Percentiles rank a stretch among this genome's conserved stretches.
Conservation (phyloP, 495 filamentous ascomycete genomes). For the Podospora fimiseda region DNA sequence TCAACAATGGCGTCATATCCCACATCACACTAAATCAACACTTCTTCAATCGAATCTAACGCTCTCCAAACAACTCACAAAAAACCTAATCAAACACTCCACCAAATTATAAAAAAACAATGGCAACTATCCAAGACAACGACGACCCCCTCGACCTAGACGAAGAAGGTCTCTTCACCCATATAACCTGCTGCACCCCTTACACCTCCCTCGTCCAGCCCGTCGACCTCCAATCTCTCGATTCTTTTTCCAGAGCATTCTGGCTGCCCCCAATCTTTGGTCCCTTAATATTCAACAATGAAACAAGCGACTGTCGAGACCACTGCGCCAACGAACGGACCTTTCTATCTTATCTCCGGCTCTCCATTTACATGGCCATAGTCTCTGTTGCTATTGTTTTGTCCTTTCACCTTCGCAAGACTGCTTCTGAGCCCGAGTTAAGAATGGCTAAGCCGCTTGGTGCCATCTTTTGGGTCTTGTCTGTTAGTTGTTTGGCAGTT, state of each 20-base stretch:
- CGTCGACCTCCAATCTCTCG: neutral
- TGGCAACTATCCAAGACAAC: neutral
- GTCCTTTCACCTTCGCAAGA: conserved; percentile 80
- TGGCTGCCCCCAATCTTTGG: conserved; percentile 64
- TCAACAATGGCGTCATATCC: conserved; percentile 1
- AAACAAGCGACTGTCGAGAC: conserved; percentile 77
- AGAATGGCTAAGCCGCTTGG: conserved; percentile 78
- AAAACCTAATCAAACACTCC: no score
- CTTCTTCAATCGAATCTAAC: neutral
- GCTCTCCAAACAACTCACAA: neutral
- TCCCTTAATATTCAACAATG: conserved; percentile 82
- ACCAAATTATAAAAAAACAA: neutral
- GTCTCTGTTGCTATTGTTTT: conserved; percentile 85
- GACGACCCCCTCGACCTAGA: neutral
- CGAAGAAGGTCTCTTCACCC: neutral
- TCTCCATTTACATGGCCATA: conserved; percentile 84
- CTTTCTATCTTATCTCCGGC: conserved; percentile 91
- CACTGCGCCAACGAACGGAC: conserved; percentile 75
- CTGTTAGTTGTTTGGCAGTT: conserved; percentile 63
- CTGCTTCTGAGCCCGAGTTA: conserved; percentile 63
- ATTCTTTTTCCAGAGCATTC: conserved; percentile 38
- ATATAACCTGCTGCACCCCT: neutral
- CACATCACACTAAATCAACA: neutral
- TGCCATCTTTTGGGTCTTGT: conserved; percentile 78
- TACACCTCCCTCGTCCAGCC: neutral